Conservation (phyloP, 257 asterid genomes). For the Thymus quinquecostatus region DNA sequence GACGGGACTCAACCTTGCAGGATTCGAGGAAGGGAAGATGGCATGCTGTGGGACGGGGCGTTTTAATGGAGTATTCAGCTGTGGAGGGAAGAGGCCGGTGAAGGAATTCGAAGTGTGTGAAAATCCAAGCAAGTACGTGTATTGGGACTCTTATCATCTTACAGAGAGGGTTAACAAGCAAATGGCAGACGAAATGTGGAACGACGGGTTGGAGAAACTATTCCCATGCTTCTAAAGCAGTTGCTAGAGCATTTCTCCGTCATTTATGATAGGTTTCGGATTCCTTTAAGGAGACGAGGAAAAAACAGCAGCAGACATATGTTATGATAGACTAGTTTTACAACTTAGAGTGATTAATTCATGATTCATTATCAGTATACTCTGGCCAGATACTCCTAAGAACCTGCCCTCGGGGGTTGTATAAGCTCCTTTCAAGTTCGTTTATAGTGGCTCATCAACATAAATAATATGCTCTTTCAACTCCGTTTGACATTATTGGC, state of each 20-base stretch:
- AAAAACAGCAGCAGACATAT: neutral
- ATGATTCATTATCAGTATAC: neutral
- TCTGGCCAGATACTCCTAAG: neutral
- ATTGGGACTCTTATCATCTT: constrained; percentile 58
- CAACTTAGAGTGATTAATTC: neutral
- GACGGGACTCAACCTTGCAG: constrained; percentile 31
- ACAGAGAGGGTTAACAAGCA: constrained; percentile 44
- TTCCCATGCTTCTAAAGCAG: constrained; percentile 33
- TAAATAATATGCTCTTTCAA: neutral
- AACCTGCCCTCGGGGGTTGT: neutral
- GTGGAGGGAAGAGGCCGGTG: constrained; percentile 54
- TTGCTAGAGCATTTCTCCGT: neutral
- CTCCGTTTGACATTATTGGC: neutral
- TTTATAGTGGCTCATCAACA: neutral
- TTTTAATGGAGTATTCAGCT: constrained; percentile 47
- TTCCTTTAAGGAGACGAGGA: neutral
- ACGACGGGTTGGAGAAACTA: constrained; percentile 40
- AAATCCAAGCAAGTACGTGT: constrained; percentile 44
- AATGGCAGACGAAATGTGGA: constrained; percentile 55
- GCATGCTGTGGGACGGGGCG: constrained; percentile 70
- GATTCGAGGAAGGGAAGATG: constrained; percentile 49
- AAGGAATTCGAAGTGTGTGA: constrained; percentile 49
- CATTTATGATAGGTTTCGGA: neutral
- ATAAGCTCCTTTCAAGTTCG: neutral
- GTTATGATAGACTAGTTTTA: neutral